Evolutionary conservation across 345 rosid species (phyloP).

Genomic region (Hibiscus trionum): DNA sequence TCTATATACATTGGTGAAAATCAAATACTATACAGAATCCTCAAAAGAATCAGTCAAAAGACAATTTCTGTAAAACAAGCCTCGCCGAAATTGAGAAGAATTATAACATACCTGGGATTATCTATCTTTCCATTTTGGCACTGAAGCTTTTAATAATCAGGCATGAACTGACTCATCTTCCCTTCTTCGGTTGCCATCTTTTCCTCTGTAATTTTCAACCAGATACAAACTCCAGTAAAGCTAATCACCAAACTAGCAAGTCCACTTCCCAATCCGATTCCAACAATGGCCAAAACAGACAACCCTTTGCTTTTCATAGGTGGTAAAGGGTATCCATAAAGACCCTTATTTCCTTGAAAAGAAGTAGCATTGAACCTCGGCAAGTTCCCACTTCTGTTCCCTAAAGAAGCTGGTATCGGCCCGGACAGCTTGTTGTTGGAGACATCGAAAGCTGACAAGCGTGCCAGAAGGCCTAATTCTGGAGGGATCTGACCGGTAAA

Average conservation of each 20-base stretch:
- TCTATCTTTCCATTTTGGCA: background rate
- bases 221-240: constrained; percentile 77
- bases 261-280: constrained; percentile 94
- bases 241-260: constrained; percentile 78
- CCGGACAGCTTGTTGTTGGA: constrained; percentile 66
- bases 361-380: constrained; percentile 69
- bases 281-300: constrained; percentile 76
- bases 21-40: background rate
- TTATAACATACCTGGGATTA: constrained; percentile 2
- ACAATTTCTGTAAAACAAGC: background rate
- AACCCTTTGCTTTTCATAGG: constrained; percentile 56
- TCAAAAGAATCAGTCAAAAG: background rate
- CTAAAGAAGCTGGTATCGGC: constrained; percentile 55
- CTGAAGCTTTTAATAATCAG: constrained; percentile 34
- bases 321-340: constrained; percentile 80
- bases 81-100: background rate
- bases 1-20: constrained; percentile 16
- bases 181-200: constrained; percentile 51
- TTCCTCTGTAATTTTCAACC: constrained; percentile 65
- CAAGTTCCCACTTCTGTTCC: constrained; percentile 56
- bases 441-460: constrained; percentile 76
- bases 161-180: constrained; percentile 57
- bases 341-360: constrained; percentile 66
- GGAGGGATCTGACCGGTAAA: constrained; percentile 68
- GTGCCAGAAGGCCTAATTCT: constrained; percentile 54